phyloP scores from a whole-genome alignment of 1,284 basidiomycete genomes.

The Pseudozyma sp. region DNA sequence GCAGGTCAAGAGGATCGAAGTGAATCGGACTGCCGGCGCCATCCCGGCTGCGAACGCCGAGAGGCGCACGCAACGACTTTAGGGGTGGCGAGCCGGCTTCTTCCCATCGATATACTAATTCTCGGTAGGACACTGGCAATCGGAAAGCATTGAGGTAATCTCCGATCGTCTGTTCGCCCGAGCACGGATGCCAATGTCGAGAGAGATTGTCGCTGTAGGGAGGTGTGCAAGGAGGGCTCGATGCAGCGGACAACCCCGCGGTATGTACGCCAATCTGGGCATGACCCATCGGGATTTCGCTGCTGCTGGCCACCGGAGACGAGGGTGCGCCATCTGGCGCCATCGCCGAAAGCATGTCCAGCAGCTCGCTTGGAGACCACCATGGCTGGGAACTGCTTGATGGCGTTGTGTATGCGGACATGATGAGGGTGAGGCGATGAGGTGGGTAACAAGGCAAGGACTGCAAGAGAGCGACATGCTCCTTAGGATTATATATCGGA shows the following conservation, averaged over 20 bases:
- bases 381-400: neutral
- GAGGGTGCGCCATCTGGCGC: neutral
- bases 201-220: neutral
- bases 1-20: neutral
- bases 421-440: neutral
- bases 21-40: neutral
- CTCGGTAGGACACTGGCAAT: conserved; percentile 2
- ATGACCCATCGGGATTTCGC: neutral
- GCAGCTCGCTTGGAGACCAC: conserved; percentile 2
- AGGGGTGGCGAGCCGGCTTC: neutral
- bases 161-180: neutral
- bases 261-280: neutral
- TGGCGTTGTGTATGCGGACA: neutral
- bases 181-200: neutral
- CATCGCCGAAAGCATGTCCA: neutral
- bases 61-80: neutral
- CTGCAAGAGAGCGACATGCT: no score
- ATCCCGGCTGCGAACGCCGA: neutral
- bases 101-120: conserved; percentile 1
- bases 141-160: neutral
- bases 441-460: no score
- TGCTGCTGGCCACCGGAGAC: neutral
- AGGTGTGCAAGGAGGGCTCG: neutral
- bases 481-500: conserved; percentile 4
- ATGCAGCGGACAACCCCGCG: neutral